Base-by-base conservation (phyloP, 148 eudicot species). In the Agrostemma githago region DNA sequence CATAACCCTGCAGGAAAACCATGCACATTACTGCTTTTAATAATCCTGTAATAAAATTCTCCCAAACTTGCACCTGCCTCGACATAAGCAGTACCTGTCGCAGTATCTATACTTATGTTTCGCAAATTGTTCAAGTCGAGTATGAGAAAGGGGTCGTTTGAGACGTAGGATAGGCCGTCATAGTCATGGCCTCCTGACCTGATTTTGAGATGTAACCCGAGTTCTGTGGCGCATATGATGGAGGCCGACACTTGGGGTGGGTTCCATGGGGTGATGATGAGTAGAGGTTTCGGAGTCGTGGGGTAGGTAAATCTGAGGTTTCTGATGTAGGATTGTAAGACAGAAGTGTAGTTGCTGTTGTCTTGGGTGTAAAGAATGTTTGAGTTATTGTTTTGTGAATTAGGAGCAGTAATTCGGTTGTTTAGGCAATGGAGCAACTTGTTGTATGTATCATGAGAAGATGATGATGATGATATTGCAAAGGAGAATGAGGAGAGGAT, bases 1-100 rank as follows among this genome's bases (percentile, higher is more conserved):
- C 90, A 85, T n/a, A 76, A 61, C 8, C 91, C 91, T 8, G 91
- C 84, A 54, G 88, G 79, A 71, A 88, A 82, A 0, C 83, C 90
- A 38, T 71, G 82, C 15, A 83, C 72, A 8, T 58, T 81, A 62
- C 84, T 85, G 19, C 77, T 79, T 12, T 73, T 74, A 34, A 82
- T 77, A 15, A 87, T 72, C 5, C 73, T 53, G 43, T 85, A 79
- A 41, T 85, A 83, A 41, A 87, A 76, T 62, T 87, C 88, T 4
- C 90, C 90, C 48, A 87, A 48, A 8, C 81, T 82, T 19, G 88
- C 87, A 4, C 90, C 90, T 0, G 79, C 78, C 68, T 83, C 82
- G 11, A 84, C 84, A 80, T 83, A 82, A 8, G 87, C 88, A 12
- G 85, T 82, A 51, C 72, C 74, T 10, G 59, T 38, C n/a, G 53